These are phyloP conservation scores for Multifurca ochricompacta DNA, from an alignment of 768 basidiomycete species.

Conservation along the genomic window DNA sequence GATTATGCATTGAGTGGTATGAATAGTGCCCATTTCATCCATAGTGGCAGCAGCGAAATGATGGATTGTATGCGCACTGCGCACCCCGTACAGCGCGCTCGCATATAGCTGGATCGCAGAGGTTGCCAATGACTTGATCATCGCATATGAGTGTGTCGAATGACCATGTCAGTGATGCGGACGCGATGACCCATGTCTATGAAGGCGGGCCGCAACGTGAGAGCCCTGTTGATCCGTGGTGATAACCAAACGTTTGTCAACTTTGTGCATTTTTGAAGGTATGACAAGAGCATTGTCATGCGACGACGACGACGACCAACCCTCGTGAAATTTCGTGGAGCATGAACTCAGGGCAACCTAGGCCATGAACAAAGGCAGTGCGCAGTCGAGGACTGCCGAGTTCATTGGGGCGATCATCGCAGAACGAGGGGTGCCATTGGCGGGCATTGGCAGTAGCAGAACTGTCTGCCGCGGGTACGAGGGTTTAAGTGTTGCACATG, in stretches of 20 bases:
- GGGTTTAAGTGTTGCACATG: too few species aligned
- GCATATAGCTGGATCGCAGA: conserved; percentile 38
- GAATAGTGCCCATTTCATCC: conserved; percentile 62
- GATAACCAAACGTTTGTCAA: conserved; percentile 29
- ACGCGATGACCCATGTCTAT: conserved; percentile 29
- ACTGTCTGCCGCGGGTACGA: too few species aligned
- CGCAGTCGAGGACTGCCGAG: not conserved
- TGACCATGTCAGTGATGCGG: conserved; percentile 38
- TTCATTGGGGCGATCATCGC: not conserved
- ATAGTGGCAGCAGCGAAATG: conserved; percentile 57
- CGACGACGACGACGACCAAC: too few species aligned
- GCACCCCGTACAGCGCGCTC: conserved; percentile 30
- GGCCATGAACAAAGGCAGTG: not conserved
- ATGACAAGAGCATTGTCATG: not conserved
- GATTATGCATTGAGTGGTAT: conserved; percentile 40
- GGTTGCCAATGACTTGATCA: conserved; percentile 38
- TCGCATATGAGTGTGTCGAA: conserved; percentile 23
- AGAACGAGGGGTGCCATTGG: not conserved
- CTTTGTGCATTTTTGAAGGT: conserved; percentile 1
- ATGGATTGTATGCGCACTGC: conserved; percentile 38
- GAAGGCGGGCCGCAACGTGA: conserved; percentile 38
- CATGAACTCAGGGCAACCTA: too few species aligned
- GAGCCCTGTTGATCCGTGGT: conserved; percentile 57
- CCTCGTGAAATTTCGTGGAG: not conserved
- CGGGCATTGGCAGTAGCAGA: not conserved